phyloP scores from a whole-genome alignment of 2,329 filamentous ascomycete species.

The Stachybotrys chlorohalonatus region DNA sequence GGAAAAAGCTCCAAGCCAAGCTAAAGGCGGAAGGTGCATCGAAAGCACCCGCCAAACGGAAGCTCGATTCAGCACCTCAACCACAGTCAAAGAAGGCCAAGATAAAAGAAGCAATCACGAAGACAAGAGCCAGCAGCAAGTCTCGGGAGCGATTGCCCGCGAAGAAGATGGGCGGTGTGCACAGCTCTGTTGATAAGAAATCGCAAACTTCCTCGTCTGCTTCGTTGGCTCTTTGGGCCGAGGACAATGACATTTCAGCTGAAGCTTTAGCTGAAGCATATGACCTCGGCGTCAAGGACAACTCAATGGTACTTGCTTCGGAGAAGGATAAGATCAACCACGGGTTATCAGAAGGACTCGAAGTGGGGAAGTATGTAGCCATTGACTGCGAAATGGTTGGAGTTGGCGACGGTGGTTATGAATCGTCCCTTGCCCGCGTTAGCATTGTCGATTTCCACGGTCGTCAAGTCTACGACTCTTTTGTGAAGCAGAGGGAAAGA shows the following conservation, averaged over 20 bases:
- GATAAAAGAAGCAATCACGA: constrained; percentile 4
- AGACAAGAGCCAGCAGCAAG: constrained; percentile 3
- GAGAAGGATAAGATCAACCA: constrained; percentile 50
- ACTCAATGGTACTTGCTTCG: constrained; percentile 36
- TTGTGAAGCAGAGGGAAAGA: constrained; percentile 65
- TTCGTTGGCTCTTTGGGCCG: constrained; percentile 50
- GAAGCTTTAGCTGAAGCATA: constrained; percentile 55
- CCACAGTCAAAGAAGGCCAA: constrained; percentile 21
- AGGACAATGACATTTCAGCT: constrained; percentile 51
- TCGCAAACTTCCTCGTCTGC: constrained; percentile 34
- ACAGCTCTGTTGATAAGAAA: constrained; percentile 36
- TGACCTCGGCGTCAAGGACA: constrained; percentile 40
- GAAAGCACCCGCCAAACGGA: constrained; percentile 31
- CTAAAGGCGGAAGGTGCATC: constrained; percentile 38
- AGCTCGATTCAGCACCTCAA: constrained; percentile 22
- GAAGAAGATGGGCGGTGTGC: constrained; percentile 44
- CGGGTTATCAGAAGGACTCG: constrained; percentile 50
- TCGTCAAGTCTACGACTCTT: constrained; percentile 87
- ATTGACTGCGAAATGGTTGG: constrained; percentile 99
- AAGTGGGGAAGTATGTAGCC: constrained; percentile 82
- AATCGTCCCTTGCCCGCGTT: constrained; percentile 74
- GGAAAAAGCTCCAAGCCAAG: constrained; percentile 67
- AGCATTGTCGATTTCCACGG: constrained; percentile 93
- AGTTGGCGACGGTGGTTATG: constrained; percentile 59
- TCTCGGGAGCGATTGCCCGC: constrained; percentile 2